Conservation (phyloP, 164 flowering plant genomes). For the Amborella trichopoda region DNA sequence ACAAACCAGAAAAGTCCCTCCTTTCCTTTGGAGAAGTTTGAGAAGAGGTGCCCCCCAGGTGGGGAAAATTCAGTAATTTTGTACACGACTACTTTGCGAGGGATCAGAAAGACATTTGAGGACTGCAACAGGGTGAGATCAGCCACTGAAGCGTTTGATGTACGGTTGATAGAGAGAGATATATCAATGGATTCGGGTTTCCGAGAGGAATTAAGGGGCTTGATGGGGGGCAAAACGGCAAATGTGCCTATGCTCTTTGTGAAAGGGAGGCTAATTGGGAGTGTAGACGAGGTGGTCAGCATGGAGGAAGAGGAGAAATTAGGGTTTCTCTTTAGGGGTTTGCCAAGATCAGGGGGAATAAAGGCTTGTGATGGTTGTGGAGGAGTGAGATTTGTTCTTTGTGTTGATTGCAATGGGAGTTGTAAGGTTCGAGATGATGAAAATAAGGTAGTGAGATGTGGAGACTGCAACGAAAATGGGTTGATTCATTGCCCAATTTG, state of each 20-base stretch:
- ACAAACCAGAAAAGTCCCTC: conserved; percentile 52
- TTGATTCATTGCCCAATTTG: conserved; percentile 83
- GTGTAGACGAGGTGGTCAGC: conserved; percentile 61
- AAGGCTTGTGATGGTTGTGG: conserved; percentile 53
- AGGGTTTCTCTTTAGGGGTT: conserved; percentile 37
- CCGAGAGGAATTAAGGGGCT: conserved; percentile 57
- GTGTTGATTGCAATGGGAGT: conserved; percentile 75
- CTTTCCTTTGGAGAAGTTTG: conserved; percentile 20
- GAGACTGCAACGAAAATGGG: conserved; percentile 67
- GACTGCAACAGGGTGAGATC: conserved; percentile 72
- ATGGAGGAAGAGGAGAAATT: conserved; percentile 80
- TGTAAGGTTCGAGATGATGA: conserved; percentile 56
- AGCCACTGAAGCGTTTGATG: conserved; percentile 36
- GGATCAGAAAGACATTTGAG: conserved; percentile 88
- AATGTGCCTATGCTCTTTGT: conserved; percentile 77
- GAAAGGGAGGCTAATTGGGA: conserved; percentile 79
- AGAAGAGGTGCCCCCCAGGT: conserved; percentile 62
- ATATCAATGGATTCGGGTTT: conserved; percentile 88
- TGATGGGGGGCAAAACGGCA: conserved; percentile 47
- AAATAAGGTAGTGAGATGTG: conserved; percentile 54
- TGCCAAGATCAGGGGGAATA: conserved; percentile 21
- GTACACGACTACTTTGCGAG: conserved; percentile 86
- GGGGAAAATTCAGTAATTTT: conserved; percentile 63
- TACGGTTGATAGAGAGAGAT: conserved; percentile 59
- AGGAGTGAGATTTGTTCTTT: conserved; percentile 76